A percentile compares a stretch with the other conserved stretches of the same genome.
phyloP scores from a whole-genome alignment of 176 grass and related monocot genomes.

The Stipa capillata region DNA sequence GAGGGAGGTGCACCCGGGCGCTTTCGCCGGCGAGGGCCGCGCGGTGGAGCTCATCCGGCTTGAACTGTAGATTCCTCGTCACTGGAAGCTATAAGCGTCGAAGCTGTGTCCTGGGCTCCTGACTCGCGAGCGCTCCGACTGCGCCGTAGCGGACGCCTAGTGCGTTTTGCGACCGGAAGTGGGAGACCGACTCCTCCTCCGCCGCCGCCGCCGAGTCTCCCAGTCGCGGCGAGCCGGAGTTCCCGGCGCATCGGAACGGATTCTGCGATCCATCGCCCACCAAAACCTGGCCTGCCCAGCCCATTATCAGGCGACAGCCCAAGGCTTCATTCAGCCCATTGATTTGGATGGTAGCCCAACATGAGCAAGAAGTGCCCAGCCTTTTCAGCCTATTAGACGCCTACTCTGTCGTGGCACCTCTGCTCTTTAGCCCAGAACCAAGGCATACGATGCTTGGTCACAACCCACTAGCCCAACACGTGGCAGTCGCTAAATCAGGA shows the following conservation, averaged over 20 bases:
- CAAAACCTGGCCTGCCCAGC: neutral
- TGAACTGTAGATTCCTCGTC: neutral
- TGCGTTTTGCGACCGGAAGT: neutral
- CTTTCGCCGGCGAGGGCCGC: neutral
- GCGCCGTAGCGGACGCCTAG: neutral
- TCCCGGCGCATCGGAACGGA: neutral
- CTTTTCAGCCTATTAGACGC: neutral
- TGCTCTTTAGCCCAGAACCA: no score
- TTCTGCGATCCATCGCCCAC: neutral
- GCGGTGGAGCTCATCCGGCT: slow-evolving; percentile 31
- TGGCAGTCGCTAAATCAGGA: no score
- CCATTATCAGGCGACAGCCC: neutral
- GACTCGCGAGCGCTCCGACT: no score
- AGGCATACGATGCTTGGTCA: no score
- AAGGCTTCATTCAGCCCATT: neutral
- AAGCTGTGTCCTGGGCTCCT: neutral
- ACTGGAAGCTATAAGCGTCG: neutral
- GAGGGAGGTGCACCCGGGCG: slow-evolving; percentile 12
- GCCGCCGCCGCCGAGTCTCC: slow-evolving; percentile 7
- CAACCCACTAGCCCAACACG: no score
- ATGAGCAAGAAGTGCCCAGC: neutral
- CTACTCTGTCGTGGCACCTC: no score
- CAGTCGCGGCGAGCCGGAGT: slow-evolving; percentile 1
- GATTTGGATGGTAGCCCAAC: neutral
- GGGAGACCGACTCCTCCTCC: neutral